Evolutionary conservation across 1,284 basidiomycete species (phyloP), one percentile per base, ranked within the genome.

Genomic region (Volvariella volvacea): DNA sequence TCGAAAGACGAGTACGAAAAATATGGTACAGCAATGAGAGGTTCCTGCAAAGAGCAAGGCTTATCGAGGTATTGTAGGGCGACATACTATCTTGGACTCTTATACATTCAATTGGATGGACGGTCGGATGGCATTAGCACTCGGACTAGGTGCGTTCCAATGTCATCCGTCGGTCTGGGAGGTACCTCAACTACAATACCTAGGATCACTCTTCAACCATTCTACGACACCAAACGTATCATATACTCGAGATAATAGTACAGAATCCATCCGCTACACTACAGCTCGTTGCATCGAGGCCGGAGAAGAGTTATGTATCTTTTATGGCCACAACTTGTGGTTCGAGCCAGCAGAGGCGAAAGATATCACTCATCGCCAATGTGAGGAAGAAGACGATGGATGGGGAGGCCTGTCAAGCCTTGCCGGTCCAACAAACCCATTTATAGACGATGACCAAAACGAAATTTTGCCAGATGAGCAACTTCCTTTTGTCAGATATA

Each of bases 21-120:
- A 4, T 73, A 86, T 57, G 86, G 83, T 45, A 52, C 30, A 33
- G 4, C n/a, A 21, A 15, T 30, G 12, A 22, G 37, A 4, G 12
- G 10, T 10, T 28, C 30, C 21, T 12, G 15, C 25, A 28, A 28
- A n/a, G n/a, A n/a, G n/a, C 12, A 28, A 28, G 6, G 6, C 12
- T 28, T 28, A 28, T 12, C 25, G 6, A 28, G 25, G 12, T 6
- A 6, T 19, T 14, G 12, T 38, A 67, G 65, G 61, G 36, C 73
- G 64, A 51, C 68, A 84, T 53, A 94, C 88, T 0, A 64, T 87
- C 0, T 66, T 95, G 12, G 87, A 93, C 52, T 81, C 86, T 41
- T 94, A 94, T 59, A 83, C 89, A 0, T 94, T 94, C 57, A 83
- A 78, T 36, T 96, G 91, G 87, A 65, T 68, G 39, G 76, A 80